A percentile compares a stretch with the other conserved stretches of the same genome.
Evolutionary conservation across 805 yeast genomes (phyloP).

Genomic region (Wickerhamomyces strasburgensis): DNA sequence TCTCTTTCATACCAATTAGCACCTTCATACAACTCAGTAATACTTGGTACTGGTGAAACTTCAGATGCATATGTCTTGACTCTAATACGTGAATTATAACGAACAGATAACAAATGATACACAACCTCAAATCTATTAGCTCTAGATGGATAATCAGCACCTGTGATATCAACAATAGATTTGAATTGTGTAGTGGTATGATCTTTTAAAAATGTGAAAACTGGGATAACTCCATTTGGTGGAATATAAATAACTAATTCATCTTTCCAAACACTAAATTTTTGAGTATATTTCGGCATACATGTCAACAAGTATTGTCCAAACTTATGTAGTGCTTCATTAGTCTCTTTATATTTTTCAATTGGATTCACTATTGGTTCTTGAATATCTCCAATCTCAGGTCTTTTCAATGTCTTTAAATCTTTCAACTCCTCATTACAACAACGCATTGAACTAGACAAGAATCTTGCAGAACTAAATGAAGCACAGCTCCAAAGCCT

Average conservation of each 20-base stretch:
- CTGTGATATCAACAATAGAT: constrained; percentile 75
- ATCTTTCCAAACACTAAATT: constrained; percentile 87
- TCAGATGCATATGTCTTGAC: constrained; percentile 87
- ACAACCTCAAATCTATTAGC: constrained; percentile 83
- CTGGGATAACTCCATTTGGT: constrained; percentile 72
- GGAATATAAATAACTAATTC: constrained; percentile 73
- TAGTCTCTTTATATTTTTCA: constrained; percentile 61
- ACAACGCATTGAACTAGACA: background rate
- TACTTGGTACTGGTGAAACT: constrained; percentile 74
- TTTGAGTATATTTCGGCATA: constrained; percentile 77
- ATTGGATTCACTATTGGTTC: constrained; percentile 61
- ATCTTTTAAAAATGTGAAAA: constrained; percentile 61
- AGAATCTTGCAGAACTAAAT: too few relatives aligned
- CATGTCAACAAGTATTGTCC: constrained; percentile 75
- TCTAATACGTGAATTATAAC: constrained; percentile 82
- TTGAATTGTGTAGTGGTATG: constrained; percentile 82
- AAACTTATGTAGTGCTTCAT: constrained; percentile 72
- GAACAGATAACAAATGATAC: constrained; percentile 72
- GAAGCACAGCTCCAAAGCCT: too few relatives aligned
- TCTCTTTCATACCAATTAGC: constrained; percentile 92
- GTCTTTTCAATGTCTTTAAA: background rate
- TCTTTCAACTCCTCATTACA: background rate
- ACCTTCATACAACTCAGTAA: constrained; percentile 68
- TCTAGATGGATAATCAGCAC: constrained; percentile 82
- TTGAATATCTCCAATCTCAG: constrained; percentile 19